Evolutionary conservation across 495 filamentous ascomycete species (phyloP).

Genomic region (Annulohypoxylon moriforme): DNA sequence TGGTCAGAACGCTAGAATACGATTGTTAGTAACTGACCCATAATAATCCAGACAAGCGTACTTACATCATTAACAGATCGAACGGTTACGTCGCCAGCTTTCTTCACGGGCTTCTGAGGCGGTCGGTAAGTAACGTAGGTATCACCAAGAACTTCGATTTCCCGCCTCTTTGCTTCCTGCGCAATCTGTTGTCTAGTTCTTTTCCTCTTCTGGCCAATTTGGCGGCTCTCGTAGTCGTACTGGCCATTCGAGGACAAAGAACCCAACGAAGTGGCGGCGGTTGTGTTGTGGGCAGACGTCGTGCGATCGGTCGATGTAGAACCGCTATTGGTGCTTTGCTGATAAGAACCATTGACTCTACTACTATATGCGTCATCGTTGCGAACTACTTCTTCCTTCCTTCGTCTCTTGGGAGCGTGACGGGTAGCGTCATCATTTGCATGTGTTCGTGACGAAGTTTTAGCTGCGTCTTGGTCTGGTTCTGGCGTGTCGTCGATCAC

Average conservation of each 20-base stretch:
- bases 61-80: slow-evolving; percentile 86
- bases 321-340: slow-evolving; percentile 72
- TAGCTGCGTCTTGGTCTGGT: slow-evolving; percentile 57
- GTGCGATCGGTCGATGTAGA: slow-evolving; percentile 88
- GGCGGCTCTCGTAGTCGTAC: slow-evolving; percentile 65
- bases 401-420: slow-evolving; percentile 60
- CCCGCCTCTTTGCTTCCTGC: slow-evolving; percentile 81
- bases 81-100: slow-evolving; percentile 90
- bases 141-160: slow-evolving; percentile 74
- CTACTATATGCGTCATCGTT: slow-evolving; percentile 64
- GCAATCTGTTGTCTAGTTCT: slow-evolving; percentile 80
- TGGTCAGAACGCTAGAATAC: slow-evolving; percentile 55
- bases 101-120: slow-evolving; percentile 87
- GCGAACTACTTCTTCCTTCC: slow-evolving; percentile 57
- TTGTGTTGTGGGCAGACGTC: slow-evolving; percentile 84
- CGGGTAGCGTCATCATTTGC: slow-evolving; percentile 48
- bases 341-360: slow-evolving; percentile 77
- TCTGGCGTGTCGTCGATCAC: slow-evolving; percentile 94
- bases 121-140: slow-evolving; percentile 83
- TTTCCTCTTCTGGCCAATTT: slow-evolving; percentile 84
- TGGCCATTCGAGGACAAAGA: slow-evolving; percentile 72
- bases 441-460: slow-evolving; percentile 45
- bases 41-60: slow-evolving; percentile 26
- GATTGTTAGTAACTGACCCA: slow-evolving; percentile 23
- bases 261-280: slow-evolving; percentile 88